Percentiles rank a stretch among this genome's conserved stretches.
Conservation (phyloP, 495 filamentous ascomycete species). For the Trichoderma asperelloides region DNA sequence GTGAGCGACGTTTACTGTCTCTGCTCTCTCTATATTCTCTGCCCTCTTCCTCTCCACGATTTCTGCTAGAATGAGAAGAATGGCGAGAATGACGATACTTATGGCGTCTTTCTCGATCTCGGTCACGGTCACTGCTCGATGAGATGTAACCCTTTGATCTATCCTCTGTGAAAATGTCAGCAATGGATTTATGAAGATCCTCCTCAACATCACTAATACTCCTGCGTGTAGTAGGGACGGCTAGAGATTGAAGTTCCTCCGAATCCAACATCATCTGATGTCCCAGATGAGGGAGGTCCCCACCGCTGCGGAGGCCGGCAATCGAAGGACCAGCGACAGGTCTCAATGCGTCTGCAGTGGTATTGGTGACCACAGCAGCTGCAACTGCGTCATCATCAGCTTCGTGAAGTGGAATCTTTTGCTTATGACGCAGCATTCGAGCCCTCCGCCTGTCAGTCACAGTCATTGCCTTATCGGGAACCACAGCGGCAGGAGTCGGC, state of each 20-base stretch:
- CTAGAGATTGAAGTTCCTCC: conserved; percentile 8
- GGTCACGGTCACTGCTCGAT: conserved; percentile 12
- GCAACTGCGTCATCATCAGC: conserved; percentile 24
- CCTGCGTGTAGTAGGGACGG: conserved; percentile 6
- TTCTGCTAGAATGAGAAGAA: conserved; percentile 11
- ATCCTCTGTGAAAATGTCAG: conserved; percentile 28
- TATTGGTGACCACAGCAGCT: conserved; percentile 22
- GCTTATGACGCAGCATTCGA: conserved; percentile 17
- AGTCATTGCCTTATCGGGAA: conserved; percentile 19
- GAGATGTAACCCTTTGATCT: conserved; percentile 17
- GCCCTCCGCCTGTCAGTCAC: conserved; percentile 18
- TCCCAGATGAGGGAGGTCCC: not conserved
- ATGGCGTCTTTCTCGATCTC: conserved; percentile 16
- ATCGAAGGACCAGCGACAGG: conserved; percentile 8
- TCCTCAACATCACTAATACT: conserved; percentile 1
- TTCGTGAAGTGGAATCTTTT: conserved; percentile 15
- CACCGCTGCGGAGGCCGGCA: not conserved
- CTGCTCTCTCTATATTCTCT: conserved; percentile 5
- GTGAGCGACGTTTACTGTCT: not conserved
- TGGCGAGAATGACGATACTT: conserved; percentile 18
- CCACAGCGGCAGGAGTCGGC: conserved; percentile 19
- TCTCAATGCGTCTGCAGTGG: conserved; percentile 16
- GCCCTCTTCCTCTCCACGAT: conserved; percentile 7
- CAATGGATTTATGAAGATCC: conserved; percentile 17
- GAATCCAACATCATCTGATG: conserved; percentile 7